Base-by-base conservation (phyloP, 495 filamentous ascomycete genomes). In the Evernia prunastri region DNA sequence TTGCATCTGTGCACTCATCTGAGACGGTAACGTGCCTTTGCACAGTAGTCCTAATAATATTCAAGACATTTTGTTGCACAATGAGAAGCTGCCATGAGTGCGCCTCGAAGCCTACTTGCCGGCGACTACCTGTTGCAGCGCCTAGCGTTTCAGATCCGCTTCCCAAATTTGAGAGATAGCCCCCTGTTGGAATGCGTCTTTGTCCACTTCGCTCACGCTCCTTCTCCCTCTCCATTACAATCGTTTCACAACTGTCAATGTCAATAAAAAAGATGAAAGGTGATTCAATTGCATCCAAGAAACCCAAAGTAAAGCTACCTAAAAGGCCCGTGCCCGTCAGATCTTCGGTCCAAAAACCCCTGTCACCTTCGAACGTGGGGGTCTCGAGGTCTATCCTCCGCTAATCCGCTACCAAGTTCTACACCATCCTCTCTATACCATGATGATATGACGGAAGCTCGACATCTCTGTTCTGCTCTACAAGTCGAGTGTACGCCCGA, bases 141-240 rank as follows among this genome's bases (percentile, higher is more conserved):
- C 49, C 49, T 53, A 53, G 49, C 25, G 49, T 31, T 53, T 31
- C 49, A 53, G 49, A 53, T 53, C 5, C 25, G 49, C 49, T 31
- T 33, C 12, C 31, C 49, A 53, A 27, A 53, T 53, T 3, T 53
- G 25, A n/a, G 8, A 53, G 27, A 31, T 12, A 27, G 1, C 13
- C 15, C 27, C 13, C 13, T 31, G 25, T 18, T 53, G 49, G 49
- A 53, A 29, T 31, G 49, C 27, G 31, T 53, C 47, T 51, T 51
- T 49, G 23, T 23, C 25, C 47, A 7, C 6, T 12, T 6, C 36
- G 6, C 36, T 37, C 12, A 7, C 27, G 31, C 49, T 53, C 15
- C 0, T 5, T 53, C 27, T 53, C 13, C 31, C 27, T 33, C 49
- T 33, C 1, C 0, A 6, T 53, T 0, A 1, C 0, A 29, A 0